Percentiles rank a stretch among this genome's conserved stretches.
phyloP scores from a whole-genome alignment of 306 rosid species.

The Lathyrus oleraceus region DNA sequence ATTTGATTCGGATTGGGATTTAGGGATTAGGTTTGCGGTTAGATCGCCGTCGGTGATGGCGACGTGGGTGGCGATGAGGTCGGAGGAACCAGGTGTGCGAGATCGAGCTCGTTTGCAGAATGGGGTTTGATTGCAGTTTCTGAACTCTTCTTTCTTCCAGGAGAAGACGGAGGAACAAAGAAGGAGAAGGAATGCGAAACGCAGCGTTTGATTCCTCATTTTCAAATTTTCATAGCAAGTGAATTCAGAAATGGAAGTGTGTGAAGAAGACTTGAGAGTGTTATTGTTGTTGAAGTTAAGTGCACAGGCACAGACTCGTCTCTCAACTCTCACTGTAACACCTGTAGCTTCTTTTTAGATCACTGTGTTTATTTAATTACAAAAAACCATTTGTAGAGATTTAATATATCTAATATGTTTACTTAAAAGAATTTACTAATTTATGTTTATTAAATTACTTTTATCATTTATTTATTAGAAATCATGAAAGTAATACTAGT shows the following conservation, averaged over 20 bases:
- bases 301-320: too few relatives aligned
- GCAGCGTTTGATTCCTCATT: constrained; percentile 46
- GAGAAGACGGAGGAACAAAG: constrained; percentile 51
- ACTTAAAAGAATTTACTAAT: too few relatives aligned
- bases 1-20: constrained; percentile 33
- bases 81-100: constrained; percentile 57
- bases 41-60: constrained; percentile 70
- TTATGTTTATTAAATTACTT: too few relatives aligned
- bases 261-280: background rate
- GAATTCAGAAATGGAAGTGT: background rate
- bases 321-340: too few relatives aligned
- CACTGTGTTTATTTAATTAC: too few relatives aligned
- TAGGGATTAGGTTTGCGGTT: constrained; percentile 62
- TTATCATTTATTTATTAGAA: too few relatives aligned
- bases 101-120: constrained; percentile 90
- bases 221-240: constrained; percentile 34
- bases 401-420: too few relatives aligned
- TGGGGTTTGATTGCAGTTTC: constrained; percentile 88
- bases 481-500: too few relatives aligned
- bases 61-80: constrained; percentile 59
- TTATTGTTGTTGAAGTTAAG: background rate
- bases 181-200: constrained; percentile 48
- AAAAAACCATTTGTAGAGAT: too few relatives aligned
- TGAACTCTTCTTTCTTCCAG: constrained; percentile 91
- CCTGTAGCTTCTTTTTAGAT: too few relatives aligned